A percentile compares a stretch with the other conserved stretches of the same genome.
phyloP scores from a whole-genome alignment of 768 basidiomycete species.

The Russula brevipes region DNA sequence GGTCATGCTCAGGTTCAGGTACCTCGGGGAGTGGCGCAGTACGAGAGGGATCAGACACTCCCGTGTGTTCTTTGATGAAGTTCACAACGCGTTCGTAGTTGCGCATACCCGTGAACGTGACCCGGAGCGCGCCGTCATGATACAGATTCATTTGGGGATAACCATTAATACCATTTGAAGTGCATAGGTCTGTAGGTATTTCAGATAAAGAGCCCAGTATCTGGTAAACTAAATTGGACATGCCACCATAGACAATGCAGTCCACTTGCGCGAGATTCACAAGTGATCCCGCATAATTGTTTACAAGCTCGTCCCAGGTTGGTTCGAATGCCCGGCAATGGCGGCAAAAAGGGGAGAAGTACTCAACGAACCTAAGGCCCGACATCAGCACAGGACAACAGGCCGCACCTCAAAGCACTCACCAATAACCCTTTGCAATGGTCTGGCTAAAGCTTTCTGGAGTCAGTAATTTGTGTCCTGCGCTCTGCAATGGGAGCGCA shows the following conservation, averaged over 20 bases:
- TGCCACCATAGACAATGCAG: conserved; percentile 72
- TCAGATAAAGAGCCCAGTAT: neutral
- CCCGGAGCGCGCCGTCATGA: conserved; percentile 55
- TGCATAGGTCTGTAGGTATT: conserved; percentile 65
- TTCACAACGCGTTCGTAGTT: conserved; percentile 48
- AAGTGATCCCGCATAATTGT: conserved; percentile 42
- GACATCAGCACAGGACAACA: neutral
- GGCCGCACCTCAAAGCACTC: conserved; percentile 21
- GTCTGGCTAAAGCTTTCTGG: conserved; percentile 55
- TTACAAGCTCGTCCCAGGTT: conserved; percentile 70
- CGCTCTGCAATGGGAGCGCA: conserved; percentile 27
- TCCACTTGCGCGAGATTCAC: conserved; percentile 77
- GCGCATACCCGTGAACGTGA: conserved; percentile 51
- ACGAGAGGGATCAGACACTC: conserved; percentile 26
- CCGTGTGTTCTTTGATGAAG: conserved; percentile 48
- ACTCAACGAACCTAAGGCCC: conserved; percentile 63
- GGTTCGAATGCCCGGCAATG: conserved; percentile 80
- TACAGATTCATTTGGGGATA: conserved; percentile 79
- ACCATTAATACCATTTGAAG: conserved; percentile 55
- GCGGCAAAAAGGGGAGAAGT: conserved; percentile 79
- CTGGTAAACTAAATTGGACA: conserved; percentile 29
- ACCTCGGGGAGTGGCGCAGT: conserved; percentile 29
- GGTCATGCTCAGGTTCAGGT: conserved; percentile 28
- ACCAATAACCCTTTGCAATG: conserved; percentile 58
- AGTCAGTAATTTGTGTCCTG: conserved; percentile 38